These are phyloP conservation scores for Tylopilus plumbeoviolaceoides DNA, from an alignment of 768 basidiomycete genomes.

Conservation along the genomic window DNA sequence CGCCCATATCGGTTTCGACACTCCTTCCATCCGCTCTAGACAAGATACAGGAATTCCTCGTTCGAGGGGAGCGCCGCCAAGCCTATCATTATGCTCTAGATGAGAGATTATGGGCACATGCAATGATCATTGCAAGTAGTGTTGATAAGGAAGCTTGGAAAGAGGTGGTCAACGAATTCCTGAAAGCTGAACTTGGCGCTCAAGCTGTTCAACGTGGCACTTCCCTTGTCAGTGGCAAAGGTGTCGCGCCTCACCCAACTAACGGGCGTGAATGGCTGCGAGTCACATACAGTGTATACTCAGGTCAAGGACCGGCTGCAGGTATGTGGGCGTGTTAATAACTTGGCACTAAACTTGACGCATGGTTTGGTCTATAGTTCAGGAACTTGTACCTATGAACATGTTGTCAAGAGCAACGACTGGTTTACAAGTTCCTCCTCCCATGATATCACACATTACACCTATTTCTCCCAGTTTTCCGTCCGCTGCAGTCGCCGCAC, in stretches of 20 bases:
- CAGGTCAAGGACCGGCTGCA: slow-evolving; percentile 75
- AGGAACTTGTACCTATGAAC: slow-evolving; percentile 65
- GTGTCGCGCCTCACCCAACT: slow-evolving; percentile 20
- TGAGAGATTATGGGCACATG: slow-evolving; percentile 91
- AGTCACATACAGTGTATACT: slow-evolving; percentile 77
- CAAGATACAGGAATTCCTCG: slow-evolving; percentile 72
- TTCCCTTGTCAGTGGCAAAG: slow-evolving; percentile 18
- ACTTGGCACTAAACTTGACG: slow-evolving; percentile 3
- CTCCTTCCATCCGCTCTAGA: slow-evolving; percentile 64
- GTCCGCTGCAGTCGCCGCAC: slow-evolving; percentile 36
- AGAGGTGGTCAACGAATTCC: slow-evolving; percentile 82
- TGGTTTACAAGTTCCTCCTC: slow-evolving; percentile 37
- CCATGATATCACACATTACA: slow-evolving; percentile 37
- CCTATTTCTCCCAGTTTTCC: slow-evolving; percentile 66
- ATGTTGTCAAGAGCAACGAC: slow-evolving; percentile 40
- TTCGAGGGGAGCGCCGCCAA: slow-evolving; percentile 79
- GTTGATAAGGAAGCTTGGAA: slow-evolving; percentile 94
- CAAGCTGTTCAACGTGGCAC: slow-evolving; percentile 21
- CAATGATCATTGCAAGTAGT: slow-evolving; percentile 89
- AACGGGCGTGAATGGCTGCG: slow-evolving; percentile 71
- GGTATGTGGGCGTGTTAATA: slow-evolving; percentile 39
- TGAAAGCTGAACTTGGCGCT: slow-evolving; percentile 66
- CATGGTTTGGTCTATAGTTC: slow-evolving; percentile 43
- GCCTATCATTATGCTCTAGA: slow-evolving; percentile 89
- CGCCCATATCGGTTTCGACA: slow-evolving; percentile 53